Percentiles rank a stretch among this genome's conserved stretches.
These are phyloP conservation scores for Musa balbisiana DNA, from an alignment of 202 grass and related monocot genomes.

Conservation along the genomic window DNA sequence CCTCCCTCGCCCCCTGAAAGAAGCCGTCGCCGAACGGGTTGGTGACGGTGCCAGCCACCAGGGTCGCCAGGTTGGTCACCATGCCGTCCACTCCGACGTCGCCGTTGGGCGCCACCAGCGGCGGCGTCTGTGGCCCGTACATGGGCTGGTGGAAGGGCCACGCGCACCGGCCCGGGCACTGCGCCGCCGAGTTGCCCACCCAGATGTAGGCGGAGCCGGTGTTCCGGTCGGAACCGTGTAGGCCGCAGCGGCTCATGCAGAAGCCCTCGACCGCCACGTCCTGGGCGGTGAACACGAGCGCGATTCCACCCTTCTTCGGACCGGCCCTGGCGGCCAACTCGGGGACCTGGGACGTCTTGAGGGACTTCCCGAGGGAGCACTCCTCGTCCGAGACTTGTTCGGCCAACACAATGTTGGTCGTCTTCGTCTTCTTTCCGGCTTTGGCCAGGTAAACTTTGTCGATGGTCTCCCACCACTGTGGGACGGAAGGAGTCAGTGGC, in stretches of 20 bases:
- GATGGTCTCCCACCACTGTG: slow-evolving; percentile 7
- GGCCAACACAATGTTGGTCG: background rate
- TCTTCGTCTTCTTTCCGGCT: background rate
- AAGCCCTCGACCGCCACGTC: slow-evolving; percentile 7
- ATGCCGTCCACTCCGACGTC: background rate
- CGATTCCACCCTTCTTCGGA: background rate
- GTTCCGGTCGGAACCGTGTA: background rate
- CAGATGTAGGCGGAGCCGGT: background rate
- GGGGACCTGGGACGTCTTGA: background rate
- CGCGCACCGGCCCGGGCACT: slow-evolving; percentile 3
- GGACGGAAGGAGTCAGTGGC: background rate
- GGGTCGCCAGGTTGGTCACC: background rate
- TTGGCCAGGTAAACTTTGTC: background rate
- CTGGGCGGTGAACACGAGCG: background rate
- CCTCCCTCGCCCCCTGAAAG: background rate
- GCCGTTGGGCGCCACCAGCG: slow-evolving; percentile 4
- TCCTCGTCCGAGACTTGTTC: background rate
- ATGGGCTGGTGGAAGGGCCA: slow-evolving; percentile 12
- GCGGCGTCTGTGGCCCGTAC: slow-evolving; percentile 4
- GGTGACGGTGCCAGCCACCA: background rate
- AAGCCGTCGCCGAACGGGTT: slow-evolving; percentile 1
- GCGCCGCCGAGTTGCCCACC: background rate
- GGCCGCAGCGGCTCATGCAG: slow-evolving; percentile 3
- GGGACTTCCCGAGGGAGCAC: background rate
- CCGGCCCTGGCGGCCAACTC: background rate